Conservation (phyloP, 495 filamentous ascomycete species). For the Neurospora sp. region DNA sequence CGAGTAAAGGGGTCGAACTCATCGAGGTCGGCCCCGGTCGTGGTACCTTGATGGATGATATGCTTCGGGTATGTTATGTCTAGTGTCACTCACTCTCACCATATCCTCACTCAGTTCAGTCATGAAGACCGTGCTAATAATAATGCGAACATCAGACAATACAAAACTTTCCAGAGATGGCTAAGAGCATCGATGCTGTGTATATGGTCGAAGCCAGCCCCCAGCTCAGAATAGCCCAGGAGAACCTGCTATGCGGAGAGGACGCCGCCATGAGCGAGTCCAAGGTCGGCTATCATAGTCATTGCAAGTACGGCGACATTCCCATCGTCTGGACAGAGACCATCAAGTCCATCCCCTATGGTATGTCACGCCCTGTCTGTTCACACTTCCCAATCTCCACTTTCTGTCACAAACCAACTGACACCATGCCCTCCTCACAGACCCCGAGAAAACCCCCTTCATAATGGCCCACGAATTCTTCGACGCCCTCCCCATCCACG, state of each 20-base stretch:
- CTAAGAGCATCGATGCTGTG: conserved; percentile 66
- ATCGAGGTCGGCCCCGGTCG: conserved; percentile 92
- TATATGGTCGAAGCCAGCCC: conserved; percentile 88
- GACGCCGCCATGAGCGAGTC: conserved; percentile 53
- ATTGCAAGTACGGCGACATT: conserved; percentile 59
- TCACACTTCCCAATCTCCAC: conserved; percentile 6
- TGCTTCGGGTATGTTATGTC: conserved; percentile 68
- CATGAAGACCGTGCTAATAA: not conserved
- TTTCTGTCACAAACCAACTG: conserved; percentile 1
- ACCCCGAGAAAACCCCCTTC: conserved; percentile 64
- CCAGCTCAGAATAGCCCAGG: conserved; percentile 64
- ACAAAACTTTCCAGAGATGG: conserved; percentile 67
- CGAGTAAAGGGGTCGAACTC: conserved; percentile 61
- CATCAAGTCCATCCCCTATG: conserved; percentile 65
- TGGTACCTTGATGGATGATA: conserved; percentile 95
- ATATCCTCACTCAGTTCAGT: not conserved
- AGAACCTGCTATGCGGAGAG: conserved; percentile 71
- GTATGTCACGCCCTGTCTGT: not conserved
- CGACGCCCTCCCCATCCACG: conserved; percentile 95
- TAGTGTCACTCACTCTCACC: not conserved
- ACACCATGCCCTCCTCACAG: conserved; percentile 1
- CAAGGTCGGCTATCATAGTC: conserved; percentile 64
- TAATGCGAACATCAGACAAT: conserved; percentile 51
- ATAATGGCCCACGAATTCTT: conserved; percentile 98
- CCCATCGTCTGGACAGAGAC: conserved; percentile 88